These are phyloP conservation scores for Epicoccum nigrum DNA, from an alignment of 2,329 filamentous ascomycete genomes.

Conservation along the genomic window DNA sequence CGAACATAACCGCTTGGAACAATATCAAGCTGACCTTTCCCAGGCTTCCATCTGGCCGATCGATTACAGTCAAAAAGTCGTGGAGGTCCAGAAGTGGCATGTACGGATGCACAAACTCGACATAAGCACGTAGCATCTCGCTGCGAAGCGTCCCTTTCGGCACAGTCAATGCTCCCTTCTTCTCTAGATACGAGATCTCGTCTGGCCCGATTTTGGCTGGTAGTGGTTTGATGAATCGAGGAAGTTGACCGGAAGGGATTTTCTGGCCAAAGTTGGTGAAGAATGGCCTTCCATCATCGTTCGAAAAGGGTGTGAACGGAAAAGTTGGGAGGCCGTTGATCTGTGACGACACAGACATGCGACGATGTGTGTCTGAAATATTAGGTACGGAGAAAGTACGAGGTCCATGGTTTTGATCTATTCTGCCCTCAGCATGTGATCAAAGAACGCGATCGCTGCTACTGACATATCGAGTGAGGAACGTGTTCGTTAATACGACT, in stretches of 20 bases:
- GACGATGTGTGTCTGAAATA: conserved; percentile 54
- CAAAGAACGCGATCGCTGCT: neutral
- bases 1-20: conserved; percentile 95
- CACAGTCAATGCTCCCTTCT: conserved; percentile 83
- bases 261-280: conserved; percentile 58
- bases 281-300: conserved; percentile 41
- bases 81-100: conserved; percentile 83
- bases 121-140: conserved; percentile 79
- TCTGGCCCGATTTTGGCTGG: conserved; percentile 78
- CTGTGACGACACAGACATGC: conserved; percentile 50
- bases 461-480: conserved; percentile 69
- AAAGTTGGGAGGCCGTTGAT: conserved; percentile 42
- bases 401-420: conserved; percentile 58
- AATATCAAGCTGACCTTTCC: conserved; percentile 82
- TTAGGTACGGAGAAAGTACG: conserved; percentile 45
- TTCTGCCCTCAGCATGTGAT: neutral
- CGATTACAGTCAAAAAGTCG: conserved; percentile 66
- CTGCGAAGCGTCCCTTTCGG: conserved; percentile 74
- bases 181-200: conserved; percentile 80
- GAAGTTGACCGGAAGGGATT: conserved; percentile 55
- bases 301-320: conserved; percentile 45
- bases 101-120: conserved; percentile 90
- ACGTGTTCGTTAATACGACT: conserved; percentile 62
- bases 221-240: conserved; percentile 78
- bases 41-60: conserved; percentile 69